These are phyloP conservation scores for Flaveria ramosissima DNA, from an alignment of 129 eudicot genomes.

Conservation along the genomic window DNA sequence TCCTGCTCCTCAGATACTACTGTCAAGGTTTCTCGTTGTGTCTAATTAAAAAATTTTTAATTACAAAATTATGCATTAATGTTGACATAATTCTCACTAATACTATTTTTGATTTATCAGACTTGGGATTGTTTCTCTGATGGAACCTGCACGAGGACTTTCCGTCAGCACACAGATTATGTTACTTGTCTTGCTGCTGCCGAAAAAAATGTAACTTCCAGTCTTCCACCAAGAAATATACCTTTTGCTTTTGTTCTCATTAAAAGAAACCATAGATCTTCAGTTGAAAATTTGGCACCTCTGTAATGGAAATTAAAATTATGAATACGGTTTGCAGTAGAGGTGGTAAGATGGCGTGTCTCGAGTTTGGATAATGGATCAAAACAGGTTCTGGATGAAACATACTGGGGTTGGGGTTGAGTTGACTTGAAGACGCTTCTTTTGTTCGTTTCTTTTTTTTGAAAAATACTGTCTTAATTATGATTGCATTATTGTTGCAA, in stretches of 20 bases:
- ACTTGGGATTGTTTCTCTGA: constrained; percentile 76
- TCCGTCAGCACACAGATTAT: constrained; percentile 90
- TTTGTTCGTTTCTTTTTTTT: background rate
- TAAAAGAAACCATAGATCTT: constrained; percentile 15
- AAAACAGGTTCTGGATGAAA: background rate
- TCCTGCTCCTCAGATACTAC: constrained; percentile 97
- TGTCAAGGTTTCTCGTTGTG: constrained; percentile 58
- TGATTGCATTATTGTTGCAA: background rate
- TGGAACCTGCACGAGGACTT: constrained; percentile 77
- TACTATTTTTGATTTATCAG: constrained; percentile 39
- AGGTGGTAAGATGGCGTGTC: background rate
- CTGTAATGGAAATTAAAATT: background rate
- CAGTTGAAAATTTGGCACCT: background rate
- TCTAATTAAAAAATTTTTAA: background rate
- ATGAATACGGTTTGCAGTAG: background rate
- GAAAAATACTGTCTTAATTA: background rate
- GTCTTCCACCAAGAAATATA: background rate
- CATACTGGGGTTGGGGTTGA: background rate
- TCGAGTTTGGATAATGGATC: background rate
- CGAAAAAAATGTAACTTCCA: constrained; percentile 60
- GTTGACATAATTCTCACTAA: constrained; percentile 22
- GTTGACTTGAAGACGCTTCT: background rate
- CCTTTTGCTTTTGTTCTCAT: background rate
- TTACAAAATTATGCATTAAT: constrained; percentile 5
- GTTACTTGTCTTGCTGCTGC: constrained; percentile 92